phyloP scores from a whole-genome alignment of 805 yeast species.

The Candida methanosorbosa region DNA sequence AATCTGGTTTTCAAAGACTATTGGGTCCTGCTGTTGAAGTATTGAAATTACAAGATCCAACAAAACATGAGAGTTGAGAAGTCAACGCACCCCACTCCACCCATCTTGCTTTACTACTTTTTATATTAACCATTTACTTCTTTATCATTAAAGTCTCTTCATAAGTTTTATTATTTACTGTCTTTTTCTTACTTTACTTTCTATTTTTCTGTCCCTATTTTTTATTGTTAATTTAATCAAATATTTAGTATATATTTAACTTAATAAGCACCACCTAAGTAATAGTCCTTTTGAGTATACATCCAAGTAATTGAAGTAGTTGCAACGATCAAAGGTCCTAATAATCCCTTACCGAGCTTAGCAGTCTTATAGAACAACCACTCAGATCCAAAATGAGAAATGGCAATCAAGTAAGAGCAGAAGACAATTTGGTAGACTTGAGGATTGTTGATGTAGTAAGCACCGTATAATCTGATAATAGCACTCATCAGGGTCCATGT shows the following conservation, averaged over 20 bases:
- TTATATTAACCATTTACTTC: neutral
- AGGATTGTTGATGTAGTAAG: conserved; percentile 60
- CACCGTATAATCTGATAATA: conserved; percentile 79
- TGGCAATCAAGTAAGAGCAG: conserved; percentile 76
- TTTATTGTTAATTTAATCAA: neutral
- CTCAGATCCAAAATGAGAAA: conserved; percentile 74
- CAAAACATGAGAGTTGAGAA: conserved; percentile 22
- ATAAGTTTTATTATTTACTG: neutral
- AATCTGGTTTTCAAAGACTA: conserved; percentile 87
- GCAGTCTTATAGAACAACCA: conserved; percentile 76
- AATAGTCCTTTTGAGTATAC: conserved; percentile 60
- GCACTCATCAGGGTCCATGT: conserved; percentile 94
- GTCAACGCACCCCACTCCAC: too few relatives aligned
- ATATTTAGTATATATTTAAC: too few relatives aligned
- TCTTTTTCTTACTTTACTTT: neutral
- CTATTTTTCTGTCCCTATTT: neutral
- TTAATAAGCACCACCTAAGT: too few relatives aligned
- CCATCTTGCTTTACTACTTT: neutral
- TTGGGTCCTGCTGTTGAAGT: conserved; percentile 93
- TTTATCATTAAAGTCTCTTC: neutral
- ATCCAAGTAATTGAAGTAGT: conserved; percentile 75
- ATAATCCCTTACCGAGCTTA: conserved; percentile 76
- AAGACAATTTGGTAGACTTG: conserved; percentile 73
- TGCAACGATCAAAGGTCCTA: conserved; percentile 83
- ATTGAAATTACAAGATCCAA: conserved; percentile 80